phyloP scores from a whole-genome alignment of 169 alveolate species.

The Plasmodium fragile region DNA sequence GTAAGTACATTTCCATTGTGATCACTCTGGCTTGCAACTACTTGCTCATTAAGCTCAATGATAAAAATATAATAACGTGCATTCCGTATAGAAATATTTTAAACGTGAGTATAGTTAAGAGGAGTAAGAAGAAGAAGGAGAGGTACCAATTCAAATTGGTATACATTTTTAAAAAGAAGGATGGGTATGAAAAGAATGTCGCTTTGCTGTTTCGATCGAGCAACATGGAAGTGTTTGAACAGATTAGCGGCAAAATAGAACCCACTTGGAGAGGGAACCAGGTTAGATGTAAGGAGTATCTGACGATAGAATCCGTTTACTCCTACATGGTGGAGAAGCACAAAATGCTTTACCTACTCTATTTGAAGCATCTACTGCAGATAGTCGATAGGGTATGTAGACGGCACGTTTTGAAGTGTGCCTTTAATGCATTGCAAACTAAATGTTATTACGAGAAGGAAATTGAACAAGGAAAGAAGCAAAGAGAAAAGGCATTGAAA shows the following conservation, averaged over 20 bases:
- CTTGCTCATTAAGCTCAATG: constrained; percentile 39
- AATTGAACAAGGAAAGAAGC: constrained; percentile 11
- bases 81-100: constrained; percentile 35
- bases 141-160: constrained; percentile 31
- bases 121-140: constrained; percentile 20
- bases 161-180: constrained; percentile 49
- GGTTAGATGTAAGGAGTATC: constrained; percentile 8
- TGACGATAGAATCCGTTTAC: constrained; percentile 50
- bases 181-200: constrained; percentile 30
- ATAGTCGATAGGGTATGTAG: constrained; percentile 8
- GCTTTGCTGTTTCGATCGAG: constrained; percentile 29
- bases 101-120: constrained; percentile 32
- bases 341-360: constrained; percentile 18
- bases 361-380: constrained; percentile 32
- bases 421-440: background rate
- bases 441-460: background rate
- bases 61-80: constrained; percentile 44
- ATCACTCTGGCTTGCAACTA: constrained; percentile 46
- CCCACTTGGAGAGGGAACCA: background rate
- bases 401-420: background rate
- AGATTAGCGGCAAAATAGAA: constrained; percentile 26
- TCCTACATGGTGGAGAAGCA: constrained; percentile 40
- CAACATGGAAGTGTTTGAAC: constrained; percentile 21
- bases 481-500: background rate
- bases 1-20: constrained; percentile 19